These are phyloP conservation scores for Tarenaya hassleriana DNA, from an alignment of 345 rosid species.

Conservation along the genomic window DNA sequence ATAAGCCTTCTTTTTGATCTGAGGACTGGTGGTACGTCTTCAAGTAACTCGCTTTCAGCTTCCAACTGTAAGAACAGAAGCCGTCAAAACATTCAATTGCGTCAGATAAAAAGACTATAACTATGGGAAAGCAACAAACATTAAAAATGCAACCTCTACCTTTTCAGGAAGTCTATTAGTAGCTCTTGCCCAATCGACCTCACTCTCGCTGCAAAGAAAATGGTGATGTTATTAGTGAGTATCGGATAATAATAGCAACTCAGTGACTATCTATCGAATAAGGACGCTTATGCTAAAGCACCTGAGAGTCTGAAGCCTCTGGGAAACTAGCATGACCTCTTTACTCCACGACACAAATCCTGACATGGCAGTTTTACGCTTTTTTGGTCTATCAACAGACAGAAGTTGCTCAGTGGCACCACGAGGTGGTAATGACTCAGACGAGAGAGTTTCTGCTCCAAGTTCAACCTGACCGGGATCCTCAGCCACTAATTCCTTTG, in stretches of 20 bases:
- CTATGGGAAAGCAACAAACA: conserved; percentile 1
- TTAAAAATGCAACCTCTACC: conserved; percentile 36
- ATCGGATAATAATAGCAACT: conserved; percentile 41
- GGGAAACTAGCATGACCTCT: conserved; percentile 41
- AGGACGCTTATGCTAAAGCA: conserved; percentile 25
- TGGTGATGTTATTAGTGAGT: conserved; percentile 1
- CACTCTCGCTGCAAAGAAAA: conserved; percentile 49
- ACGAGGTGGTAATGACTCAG: conserved; percentile 33
- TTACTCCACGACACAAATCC: conserved; percentile 61
- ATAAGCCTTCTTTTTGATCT: conserved; percentile 75
- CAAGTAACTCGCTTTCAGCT: conserved; percentile 43
- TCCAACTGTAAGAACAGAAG: conserved; percentile 46
- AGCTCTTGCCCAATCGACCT: conserved; percentile 60
- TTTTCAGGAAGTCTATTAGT: conserved; percentile 62
- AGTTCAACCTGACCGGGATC: conserved; percentile 33
- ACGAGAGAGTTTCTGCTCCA: conserved; percentile 33
- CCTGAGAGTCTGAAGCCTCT: conserved; percentile 58
- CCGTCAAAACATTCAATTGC: conserved; percentile 16
- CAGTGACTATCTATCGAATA: too few relatives aligned
- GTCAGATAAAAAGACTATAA: conserved; percentile 8
- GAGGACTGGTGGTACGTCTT: conserved; percentile 36
- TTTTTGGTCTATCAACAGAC: conserved; percentile 37
- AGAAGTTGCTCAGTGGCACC: conserved; percentile 30
- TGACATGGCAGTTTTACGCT: conserved; percentile 57
- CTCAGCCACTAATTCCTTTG: conserved; percentile 35